Percentiles rank a stretch among this genome's conserved stretches.
phyloP scores from a whole-genome alignment of 257 asterid species.

The Solanum clarkiae region DNA sequence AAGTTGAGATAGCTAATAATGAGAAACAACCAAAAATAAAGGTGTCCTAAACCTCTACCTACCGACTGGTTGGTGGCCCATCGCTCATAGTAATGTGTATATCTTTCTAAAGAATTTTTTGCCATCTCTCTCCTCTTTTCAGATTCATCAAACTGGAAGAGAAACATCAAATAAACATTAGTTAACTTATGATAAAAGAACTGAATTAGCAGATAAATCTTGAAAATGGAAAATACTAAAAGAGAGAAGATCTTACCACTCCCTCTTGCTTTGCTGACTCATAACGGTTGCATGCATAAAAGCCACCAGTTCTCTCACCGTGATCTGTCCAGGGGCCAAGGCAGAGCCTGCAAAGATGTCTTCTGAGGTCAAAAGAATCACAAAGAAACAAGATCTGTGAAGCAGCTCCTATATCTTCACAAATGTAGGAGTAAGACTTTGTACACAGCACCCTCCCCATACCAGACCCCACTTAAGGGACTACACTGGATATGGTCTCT shows the following conservation, averaged over 20 bases:
- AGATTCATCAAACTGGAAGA: constrained; percentile 67
- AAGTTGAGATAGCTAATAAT: neutral
- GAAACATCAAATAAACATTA: constrained; percentile 14
- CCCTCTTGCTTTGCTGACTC: constrained; percentile 97
- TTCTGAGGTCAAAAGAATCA: constrained; percentile 3
- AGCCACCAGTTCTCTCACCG: constrained; percentile 97
- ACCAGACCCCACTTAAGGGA: neutral
- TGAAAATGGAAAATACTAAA: neutral
- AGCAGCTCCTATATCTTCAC: neutral
- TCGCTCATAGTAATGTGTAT: constrained; percentile 92
- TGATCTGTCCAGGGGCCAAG: constrained; percentile 96
- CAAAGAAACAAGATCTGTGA: neutral
- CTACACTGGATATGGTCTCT: neutral
- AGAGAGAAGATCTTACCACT: constrained; percentile 38
- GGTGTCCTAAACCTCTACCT: constrained; percentile 4
- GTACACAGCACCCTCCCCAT: neutral
- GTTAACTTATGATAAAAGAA: neutral
- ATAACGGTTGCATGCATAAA: constrained; percentile 94
- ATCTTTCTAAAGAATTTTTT: constrained; percentile 87
- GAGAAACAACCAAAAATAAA: neutral
- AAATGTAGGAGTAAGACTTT: neutral
- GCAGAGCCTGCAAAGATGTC: constrained; percentile 68
- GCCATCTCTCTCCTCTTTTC: constrained; percentile 99
- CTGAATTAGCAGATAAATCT: neutral
- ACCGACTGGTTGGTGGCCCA: constrained; percentile 99